These are phyloP conservation scores for Scedosporium dehoogii DNA, from an alignment of 2,329 filamentous ascomycete genomes.

Conservation along the genomic window DNA sequence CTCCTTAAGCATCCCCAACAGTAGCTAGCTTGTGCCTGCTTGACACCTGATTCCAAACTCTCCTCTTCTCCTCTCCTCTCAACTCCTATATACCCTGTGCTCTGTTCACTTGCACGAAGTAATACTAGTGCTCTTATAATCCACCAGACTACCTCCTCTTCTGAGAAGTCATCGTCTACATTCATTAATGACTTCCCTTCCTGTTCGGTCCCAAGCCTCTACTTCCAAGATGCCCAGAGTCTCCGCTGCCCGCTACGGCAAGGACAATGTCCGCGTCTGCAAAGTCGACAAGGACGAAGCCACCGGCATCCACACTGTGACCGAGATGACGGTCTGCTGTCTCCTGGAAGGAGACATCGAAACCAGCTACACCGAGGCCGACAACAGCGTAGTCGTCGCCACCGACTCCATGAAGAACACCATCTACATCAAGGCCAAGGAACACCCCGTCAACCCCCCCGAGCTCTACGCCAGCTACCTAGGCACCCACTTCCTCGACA, in stretches of 20 bases:
- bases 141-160: too few relatives aligned
- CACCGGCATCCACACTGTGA: conserved; percentile 72
- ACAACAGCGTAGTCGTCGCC: conserved; percentile 91
- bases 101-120: not conserved
- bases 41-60: not conserved
- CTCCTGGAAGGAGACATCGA: conserved; percentile 91
- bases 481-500: conserved; percentile 79
- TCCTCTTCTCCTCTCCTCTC: not conserved
- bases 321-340: conserved; percentile 90
- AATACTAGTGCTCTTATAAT: too few relatives aligned
- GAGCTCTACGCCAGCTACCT: conserved; percentile 84
- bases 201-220: not conserved
- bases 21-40: not conserved
- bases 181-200: not conserved
- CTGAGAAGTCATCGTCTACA: not conserved
- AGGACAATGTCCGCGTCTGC: conserved; percentile 98
- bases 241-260: conserved; percentile 66
- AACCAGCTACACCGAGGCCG: conserved; percentile 77
- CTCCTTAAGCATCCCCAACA: not conserved
- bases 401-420: conserved; percentile 99
- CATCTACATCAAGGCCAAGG: conserved; percentile 88
- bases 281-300: conserved; percentile 78
- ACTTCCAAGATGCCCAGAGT: conserved; percentile 39
- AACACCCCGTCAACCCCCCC: conserved; percentile 82
- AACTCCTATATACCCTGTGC: not conserved